Evolutionary conservation across 306 rosid species (phyloP).

Genomic region (Canavalia gladiata): DNA sequence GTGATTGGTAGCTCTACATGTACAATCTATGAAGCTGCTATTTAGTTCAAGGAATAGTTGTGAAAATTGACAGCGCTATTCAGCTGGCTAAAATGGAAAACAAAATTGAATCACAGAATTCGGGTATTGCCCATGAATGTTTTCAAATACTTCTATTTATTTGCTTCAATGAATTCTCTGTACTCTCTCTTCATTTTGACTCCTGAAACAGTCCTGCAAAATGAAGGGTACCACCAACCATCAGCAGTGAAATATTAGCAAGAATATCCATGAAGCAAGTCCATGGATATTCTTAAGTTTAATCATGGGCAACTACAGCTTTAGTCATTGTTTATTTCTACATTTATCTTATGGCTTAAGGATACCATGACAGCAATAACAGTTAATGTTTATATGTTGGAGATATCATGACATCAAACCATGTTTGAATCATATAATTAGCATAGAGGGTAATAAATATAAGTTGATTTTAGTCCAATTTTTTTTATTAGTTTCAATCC

Average conservation of each 20-base stretch:
- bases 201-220: constrained; percentile 81
- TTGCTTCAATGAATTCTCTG: constrained; percentile 81
- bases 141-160: constrained; percentile 62
- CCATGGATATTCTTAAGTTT: background rate
- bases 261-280: constrained; percentile 21
- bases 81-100: constrained; percentile 56
- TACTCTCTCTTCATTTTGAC: constrained; percentile 96
- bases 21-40: constrained; percentile 54
- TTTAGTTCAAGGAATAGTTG: constrained; percentile 44
- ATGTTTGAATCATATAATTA: constrained; percentile 26
- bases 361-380: background rate
- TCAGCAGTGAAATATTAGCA: constrained; percentile 23
- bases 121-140: constrained; percentile 29
- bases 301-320: background rate
- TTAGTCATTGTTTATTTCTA: background rate
- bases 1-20: constrained; percentile 52
- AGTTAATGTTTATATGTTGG: background rate
- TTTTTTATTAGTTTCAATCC: no score
- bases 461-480: no score
- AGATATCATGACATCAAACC: constrained; percentile 28
- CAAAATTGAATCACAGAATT: constrained; percentile 71
- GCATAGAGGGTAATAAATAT: background rate
- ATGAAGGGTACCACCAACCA: constrained; percentile 17
- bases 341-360: constrained; percentile 2
- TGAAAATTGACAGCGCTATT: constrained; percentile 62